A percentile compares a stretch with the other conserved stretches of the same genome.
phyloP scores from a whole-genome alignment of 2,329 filamentous ascomycete species.

The Fusarium sp. region DNA sequence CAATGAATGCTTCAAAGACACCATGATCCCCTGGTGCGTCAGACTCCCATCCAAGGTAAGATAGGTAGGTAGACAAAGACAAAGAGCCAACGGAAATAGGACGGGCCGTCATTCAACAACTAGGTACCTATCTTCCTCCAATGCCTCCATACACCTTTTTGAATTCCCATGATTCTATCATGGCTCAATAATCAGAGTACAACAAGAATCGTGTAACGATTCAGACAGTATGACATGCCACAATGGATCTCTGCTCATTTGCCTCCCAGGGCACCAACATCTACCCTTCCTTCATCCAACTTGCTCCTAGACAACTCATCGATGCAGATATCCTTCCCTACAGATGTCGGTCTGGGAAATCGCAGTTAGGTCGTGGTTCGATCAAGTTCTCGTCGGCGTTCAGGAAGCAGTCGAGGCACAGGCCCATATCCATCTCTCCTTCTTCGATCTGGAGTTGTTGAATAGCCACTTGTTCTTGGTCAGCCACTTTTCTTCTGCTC shows the following conservation, averaged over 20 bases:
- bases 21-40: neutral
- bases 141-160: neutral
- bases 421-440: neutral
- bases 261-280: neutral
- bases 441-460: neutral
- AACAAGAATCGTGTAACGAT: neutral
- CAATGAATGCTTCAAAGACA: neutral
- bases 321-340: neutral
- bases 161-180: neutral
- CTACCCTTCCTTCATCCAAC: neutral
- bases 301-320: neutral
- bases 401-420: neutral
- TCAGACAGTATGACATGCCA: neutral
- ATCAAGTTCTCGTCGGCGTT: neutral
- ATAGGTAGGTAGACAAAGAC: neutral
- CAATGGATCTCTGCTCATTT: neutral
- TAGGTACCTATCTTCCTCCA: neutral
- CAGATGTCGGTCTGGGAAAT: neutral
- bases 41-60: neutral
- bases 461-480: neutral
- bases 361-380: neutral
- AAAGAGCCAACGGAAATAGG: neutral
- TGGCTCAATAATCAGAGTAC: neutral
- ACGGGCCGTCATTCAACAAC: neutral
- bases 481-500: neutral